Evolutionary conservation across 306 rosid species (phyloP), one percentile per base, ranked within the genome.

Genomic region (Vachellia pachyceras): DNA sequence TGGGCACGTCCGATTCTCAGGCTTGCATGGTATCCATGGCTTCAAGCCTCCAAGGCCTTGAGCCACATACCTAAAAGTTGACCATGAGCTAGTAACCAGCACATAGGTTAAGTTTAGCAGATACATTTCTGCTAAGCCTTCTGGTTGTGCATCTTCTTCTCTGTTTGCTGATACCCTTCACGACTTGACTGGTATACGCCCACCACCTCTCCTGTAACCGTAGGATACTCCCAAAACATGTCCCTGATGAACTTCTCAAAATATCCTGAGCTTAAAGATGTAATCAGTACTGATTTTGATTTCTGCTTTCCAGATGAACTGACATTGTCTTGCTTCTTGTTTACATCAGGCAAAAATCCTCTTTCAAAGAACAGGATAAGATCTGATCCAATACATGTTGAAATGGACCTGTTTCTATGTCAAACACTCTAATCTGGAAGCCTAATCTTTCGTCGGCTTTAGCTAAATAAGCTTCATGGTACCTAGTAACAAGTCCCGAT

Each of bases 101-200:
- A 40, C 42, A 40, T 40, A 0, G 7, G 42, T 5, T 6, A 40
- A 40, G 42, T 8, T 40, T 40, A 40, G 42, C 42, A 40, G 42
- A 40, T 40, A 40, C 42, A 40, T 40, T 6, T 40, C 42, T 40
- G 42, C 86, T 82, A 84, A 57, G 95, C 95, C 81, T 91, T 91
- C 23, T 72, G 87, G 85, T 86, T 91, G 83, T 91, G 95, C 69
- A 44, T 86, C 46, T 50, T 91, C 84, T 86, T 91, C 84, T 86
- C 89, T 3, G 91, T 84, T 80, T 89, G 95, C n/a, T 91, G 95
- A 82, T 87, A 70, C 77, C 76, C 91, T 86, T 91, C 95, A 11
- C 89, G 95, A 76, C 95, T 89, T 4, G 91, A 93, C 83, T 91
- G 95, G 79, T 73, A 86, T 44, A 87, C 39, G 14, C 95, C 87